Evolutionary conservation across 2,329 filamentous ascomycete species (phyloP), one percentile per base, ranked within the genome.

Genomic region (Stagonosporopsis cucurbitacearum): DNA sequence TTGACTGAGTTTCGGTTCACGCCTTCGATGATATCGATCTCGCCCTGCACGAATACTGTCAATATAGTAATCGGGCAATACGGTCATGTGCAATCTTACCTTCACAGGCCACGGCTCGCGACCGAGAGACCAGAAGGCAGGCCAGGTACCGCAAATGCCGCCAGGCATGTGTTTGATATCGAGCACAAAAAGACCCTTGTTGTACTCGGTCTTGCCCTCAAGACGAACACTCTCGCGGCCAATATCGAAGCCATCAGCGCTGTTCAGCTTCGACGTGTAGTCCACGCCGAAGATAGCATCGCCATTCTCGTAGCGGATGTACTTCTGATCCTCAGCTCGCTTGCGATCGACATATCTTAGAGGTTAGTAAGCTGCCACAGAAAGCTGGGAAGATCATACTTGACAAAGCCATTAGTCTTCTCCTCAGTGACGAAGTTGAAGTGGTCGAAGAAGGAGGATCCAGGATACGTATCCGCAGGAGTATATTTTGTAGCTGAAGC

Each of bases 281-380:
- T 82, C 79, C 15, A 79, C 78, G 41, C 79, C 79, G 17, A 82
- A 70, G 57, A 78, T 77, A 32, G 59, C 57, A 55, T 66, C 63
- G 3, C 53, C 53, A 15, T 35, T 26, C 6, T 56, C 43, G 42
- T 51, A 50, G 37, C 43, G 41, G 35, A 56, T 56, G 37, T 56
- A 56, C 3, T 49, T 42, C 47, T 56, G 37, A 6, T 41, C 22
- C 42, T 43, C 19, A n/a, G 47, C 53, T 12, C 35, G 50, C 3
- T 39, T 9, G 33, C 43, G 53, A 20, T 50, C 48, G 15, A 56
- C 53, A 44, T 56, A 56, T 19, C 53, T 56, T 6, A 3, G 1
- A 17, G 22, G 47, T 51, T n/a, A 58, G 9, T 41, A 44, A 17
- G 48, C 36, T 15, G 30, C 40, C 20, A 50, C 59, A 9, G 39